Evolutionary conservation across 495 filamentous ascomycete genomes (phyloP).

Genomic region (Aspergillus egyptiacus): DNA sequence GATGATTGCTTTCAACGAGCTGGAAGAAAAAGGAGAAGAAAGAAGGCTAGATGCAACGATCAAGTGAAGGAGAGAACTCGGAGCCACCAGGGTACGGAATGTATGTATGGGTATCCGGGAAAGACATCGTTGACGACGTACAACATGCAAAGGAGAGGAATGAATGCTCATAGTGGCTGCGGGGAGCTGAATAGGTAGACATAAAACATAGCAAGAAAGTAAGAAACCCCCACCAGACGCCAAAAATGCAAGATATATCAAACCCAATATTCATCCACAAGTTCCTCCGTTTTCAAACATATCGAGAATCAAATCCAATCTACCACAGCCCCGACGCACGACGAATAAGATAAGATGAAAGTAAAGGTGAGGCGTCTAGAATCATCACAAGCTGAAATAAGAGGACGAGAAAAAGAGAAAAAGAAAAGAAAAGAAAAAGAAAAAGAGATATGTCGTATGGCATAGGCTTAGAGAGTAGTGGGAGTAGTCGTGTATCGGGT

Average conservation of each 20-base stretch:
- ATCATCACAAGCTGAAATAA: background rate
- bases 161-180: too few species aligned
- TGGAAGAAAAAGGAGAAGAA: background rate
- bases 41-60: slow-evolving; percentile 3
- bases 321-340: slow-evolving; percentile 9
- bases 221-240: slow-evolving; percentile 32
- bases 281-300: slow-evolving; percentile 12
- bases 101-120: slow-evolving; percentile 11
- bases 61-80: slow-evolving; percentile 19
- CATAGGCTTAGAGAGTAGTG: background rate
- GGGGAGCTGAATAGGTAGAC: too few species aligned
- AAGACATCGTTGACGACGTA: slow-evolving; percentile 22
- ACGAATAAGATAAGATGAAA: background rate
- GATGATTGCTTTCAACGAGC: background rate
- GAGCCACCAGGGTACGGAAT: slow-evolving; percentile 5
- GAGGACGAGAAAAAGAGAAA: slow-evolving; percentile 10
- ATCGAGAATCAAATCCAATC: slow-evolving; percentile 12
- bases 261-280: slow-evolving; percentile 18
- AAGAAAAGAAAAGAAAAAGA: slow-evolving; percentile 16
- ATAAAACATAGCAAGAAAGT: slow-evolving; percentile 16
- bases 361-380: background rate
- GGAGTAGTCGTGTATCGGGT: too few species aligned
- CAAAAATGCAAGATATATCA: slow-evolving; percentile 41
- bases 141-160: slow-evolving; percentile 15
- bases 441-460: background rate